phyloP scores from a whole-genome alignment of 495 filamentous ascomycete genomes.

The Chaetomium tenue region DNA sequence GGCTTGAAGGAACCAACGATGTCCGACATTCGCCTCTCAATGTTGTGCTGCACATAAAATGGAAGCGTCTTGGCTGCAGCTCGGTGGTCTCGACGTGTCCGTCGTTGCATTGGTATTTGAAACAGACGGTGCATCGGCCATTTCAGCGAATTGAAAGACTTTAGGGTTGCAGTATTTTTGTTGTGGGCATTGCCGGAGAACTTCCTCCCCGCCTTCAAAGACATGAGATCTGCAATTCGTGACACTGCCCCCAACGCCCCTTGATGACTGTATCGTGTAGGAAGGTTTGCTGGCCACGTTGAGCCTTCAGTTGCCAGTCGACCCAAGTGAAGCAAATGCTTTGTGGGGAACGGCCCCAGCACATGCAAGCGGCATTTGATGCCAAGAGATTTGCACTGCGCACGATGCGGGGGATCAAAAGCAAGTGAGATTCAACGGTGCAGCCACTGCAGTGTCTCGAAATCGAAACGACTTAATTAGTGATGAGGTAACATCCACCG shows the following conservation, averaged over 20 bases:
- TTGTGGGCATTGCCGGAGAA: background rate
- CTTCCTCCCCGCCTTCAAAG: background rate
- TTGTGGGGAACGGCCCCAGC: background rate
- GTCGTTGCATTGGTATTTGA: background rate
- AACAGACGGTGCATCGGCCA: background rate
- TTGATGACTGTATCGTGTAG: background rate
- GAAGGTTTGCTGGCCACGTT: constrained; percentile 1
- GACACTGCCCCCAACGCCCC: background rate
- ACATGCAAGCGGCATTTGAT: constrained; percentile 9
- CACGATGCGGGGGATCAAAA: background rate
- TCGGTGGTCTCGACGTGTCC: background rate
- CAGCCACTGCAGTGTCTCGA: background rate
- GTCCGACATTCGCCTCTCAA: background rate
- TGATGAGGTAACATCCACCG: background rate
- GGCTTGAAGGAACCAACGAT: background rate
- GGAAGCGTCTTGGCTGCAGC: background rate
- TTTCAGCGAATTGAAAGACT: background rate
- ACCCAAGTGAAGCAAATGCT: background rate
- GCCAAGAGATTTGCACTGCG: constrained; percentile 12
- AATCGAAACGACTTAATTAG: background rate
- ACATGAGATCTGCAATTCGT: background rate
- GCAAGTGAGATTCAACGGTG: background rate
- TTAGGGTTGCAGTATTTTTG: background rate
- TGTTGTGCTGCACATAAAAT: background rate
- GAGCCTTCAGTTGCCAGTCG: background rate